Evolutionary conservation across 768 basidiomycete genomes (phyloP), one percentile per base, ranked within the genome.

Genomic region (Albatrellus ellisii): DNA sequence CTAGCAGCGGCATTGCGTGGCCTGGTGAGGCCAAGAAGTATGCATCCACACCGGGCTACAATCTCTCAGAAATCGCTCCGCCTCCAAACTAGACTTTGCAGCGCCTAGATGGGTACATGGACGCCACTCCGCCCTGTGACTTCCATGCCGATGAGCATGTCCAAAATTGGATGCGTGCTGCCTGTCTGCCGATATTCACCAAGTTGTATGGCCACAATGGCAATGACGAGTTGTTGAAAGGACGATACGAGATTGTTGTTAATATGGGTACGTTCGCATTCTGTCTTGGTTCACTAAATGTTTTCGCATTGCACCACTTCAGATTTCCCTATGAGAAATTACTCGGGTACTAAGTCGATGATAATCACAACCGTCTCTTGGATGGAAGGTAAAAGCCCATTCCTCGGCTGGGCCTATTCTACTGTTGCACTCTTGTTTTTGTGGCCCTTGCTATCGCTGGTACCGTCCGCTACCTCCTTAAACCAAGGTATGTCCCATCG

Each of bases 81-180:
- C 95, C 95, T 21, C 95, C 95, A 4, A 95, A 95, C 61, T 99
- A 95, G 95, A 58, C 51, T 1, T 54, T 58, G 24, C 70, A 69
- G 42, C 97, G 68, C 63, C 88, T 88, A 1, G 58, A 82, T 46
- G 72, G 72, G 43, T 97, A 95, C 62, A 77, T 75, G 3, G 56
- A 62, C 1, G 59, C 60, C 4, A 74, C 68, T 46, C 73, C 72
- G 12, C 77, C 80, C n/a, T 91, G 90, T 2, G 64, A 94, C 55
- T 65, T 98, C 26, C 63, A 67, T 39, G 50, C 51, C 2, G 79
- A 98, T 54, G 86, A 97, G 59, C 91, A 86, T 53, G 97, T 99
- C 67, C 94, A 98, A 62, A 92, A 94, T 56, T 99, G 95, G 95
- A 99, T 99, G 95, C 76, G 94, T 45, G 94, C 92, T 2, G 89